These are phyloP conservation scores for Talaromyces nanjingensis DNA, from an alignment of 495 filamentous ascomycete species.

Conservation along the genomic window DNA sequence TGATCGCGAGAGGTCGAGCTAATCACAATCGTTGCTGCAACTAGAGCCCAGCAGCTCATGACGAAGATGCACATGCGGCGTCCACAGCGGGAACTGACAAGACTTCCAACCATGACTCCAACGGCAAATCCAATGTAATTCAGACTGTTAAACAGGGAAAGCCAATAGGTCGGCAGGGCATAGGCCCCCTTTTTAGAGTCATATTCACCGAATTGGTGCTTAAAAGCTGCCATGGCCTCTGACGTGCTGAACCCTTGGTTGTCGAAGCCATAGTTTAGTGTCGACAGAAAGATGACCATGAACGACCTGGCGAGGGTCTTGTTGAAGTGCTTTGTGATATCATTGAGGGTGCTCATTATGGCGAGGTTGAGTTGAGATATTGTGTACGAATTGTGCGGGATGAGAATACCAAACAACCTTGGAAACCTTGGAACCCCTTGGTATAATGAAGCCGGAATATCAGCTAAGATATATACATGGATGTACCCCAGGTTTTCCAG, in stretches of 20 bases:
- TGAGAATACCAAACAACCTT: too few species aligned
- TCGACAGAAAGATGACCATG: too few species aligned
- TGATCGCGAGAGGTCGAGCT: slow-evolving; percentile 20
- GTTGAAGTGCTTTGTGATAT: too few species aligned
- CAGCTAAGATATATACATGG: too few species aligned
- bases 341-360: too few species aligned
- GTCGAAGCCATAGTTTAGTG: slow-evolving; percentile 23
- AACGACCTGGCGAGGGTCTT: too few species aligned
- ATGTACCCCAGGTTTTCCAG: too few species aligned
- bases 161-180: slow-evolving; percentile 13
- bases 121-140: slow-evolving; percentile 19
- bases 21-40: slow-evolving; percentile 21
- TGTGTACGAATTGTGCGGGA: too few species aligned
- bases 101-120: slow-evolving; percentile 12
- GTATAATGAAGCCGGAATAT: too few species aligned
- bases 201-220: slow-evolving; percentile 20
- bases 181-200: slow-evolving; percentile 13
- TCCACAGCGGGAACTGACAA: slow-evolving; percentile 22
- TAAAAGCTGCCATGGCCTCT: slow-evolving; percentile 22
- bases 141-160: slow-evolving; percentile 23
- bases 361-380: too few species aligned
- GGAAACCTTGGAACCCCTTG: too few species aligned
- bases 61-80: slow-evolving; percentile 25
- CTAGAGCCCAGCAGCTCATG: slow-evolving; percentile 26
- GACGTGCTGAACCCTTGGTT: slow-evolving; percentile 17